phyloP scores from a whole-genome alignment of 768 basidiomycete species.

The Mycena polygramma region DNA sequence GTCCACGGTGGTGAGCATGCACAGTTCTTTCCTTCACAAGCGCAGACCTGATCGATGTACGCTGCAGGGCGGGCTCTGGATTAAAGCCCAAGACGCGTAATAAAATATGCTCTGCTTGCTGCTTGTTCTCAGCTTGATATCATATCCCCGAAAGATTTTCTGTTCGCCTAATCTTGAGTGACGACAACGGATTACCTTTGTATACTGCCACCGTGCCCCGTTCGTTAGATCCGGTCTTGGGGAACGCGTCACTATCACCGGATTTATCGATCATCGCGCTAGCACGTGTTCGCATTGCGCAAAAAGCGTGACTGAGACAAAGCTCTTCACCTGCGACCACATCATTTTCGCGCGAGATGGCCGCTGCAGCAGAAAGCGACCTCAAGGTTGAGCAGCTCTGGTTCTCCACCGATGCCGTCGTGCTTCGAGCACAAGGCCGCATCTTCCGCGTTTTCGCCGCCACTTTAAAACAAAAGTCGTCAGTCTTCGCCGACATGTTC shows the following conservation, averaged over 20 bases:
- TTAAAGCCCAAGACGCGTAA: conserved; percentile 17
- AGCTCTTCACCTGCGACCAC: too few species aligned
- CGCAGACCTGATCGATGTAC: neutral
- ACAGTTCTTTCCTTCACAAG: neutral
- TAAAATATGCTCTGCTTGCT: neutral
- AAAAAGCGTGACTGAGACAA: too few species aligned
- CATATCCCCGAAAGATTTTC: too few species aligned
- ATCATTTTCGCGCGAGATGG: too few species aligned
- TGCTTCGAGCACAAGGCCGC: conserved; percentile 2
- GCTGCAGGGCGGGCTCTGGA: conserved; percentile 28
- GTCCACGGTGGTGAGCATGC: conserved; percentile 41
- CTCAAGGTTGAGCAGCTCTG: conserved; percentile 7
- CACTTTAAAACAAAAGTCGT: conserved; percentile 19
- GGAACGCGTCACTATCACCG: too few species aligned
- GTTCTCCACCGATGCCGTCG: conserved; percentile 19
- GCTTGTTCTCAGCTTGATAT: neutral
- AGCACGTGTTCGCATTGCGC: too few species aligned
- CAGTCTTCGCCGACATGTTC: conserved; percentile 31
- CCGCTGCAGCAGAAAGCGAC: too few species aligned
- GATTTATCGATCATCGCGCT: too few species aligned
- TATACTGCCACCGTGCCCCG: too few species aligned
- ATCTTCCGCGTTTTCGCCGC: conserved; percentile 15
- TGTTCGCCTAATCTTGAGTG: too few species aligned
- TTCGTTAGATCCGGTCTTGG: too few species aligned
- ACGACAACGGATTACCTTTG: too few species aligned